Percentiles rank a stretch among this genome's conserved stretches.
phyloP scores from a whole-genome alignment of 2,329 filamentous ascomycete genomes.

The Aphanoascus verrucosus region DNA sequence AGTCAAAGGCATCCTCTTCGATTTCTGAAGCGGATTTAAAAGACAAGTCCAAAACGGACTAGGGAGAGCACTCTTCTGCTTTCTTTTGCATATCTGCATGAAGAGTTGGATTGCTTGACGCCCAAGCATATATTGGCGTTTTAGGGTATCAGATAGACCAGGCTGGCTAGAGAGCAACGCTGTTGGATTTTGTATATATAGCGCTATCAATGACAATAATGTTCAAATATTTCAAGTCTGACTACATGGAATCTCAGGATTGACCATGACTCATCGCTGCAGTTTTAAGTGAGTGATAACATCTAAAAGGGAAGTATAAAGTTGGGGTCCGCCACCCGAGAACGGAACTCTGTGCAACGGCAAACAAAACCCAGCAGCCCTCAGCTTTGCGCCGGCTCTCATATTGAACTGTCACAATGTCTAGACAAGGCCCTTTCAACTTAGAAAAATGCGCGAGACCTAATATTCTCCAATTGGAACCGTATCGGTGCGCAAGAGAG shows the following conservation, averaged over 20 bases:
- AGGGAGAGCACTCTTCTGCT: background rate
- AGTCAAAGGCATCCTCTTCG: slow-evolving; percentile 22
- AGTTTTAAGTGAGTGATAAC: background rate
- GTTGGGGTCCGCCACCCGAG: background rate
- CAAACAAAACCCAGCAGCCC: background rate
- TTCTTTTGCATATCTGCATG: background rate
- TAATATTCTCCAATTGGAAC: slow-evolving; percentile 65
- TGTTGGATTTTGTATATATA: slow-evolving; percentile 6
- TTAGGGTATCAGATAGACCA: slow-evolving; percentile 8
- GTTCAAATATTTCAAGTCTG: background rate
- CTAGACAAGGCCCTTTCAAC: slow-evolving; percentile 51
- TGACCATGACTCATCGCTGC: slow-evolving; percentile 2
- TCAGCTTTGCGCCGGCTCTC: background rate
- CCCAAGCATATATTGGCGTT: slow-evolving; percentile 9
- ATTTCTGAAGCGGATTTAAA: background rate
- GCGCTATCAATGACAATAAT: slow-evolving; percentile 4
- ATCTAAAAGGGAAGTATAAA: background rate
- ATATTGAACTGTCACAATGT: slow-evolving; percentile 24
- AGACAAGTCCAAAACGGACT: slow-evolving; percentile 8
- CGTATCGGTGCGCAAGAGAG: slow-evolving; percentile 75
- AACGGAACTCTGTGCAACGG: background rate
- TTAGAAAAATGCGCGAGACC: slow-evolving; percentile 62
- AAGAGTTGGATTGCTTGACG: background rate
- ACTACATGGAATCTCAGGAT: background rate
- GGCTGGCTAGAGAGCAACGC: slow-evolving; percentile 1